A percentile compares a stretch with the other conserved stretches of the same genome.
These are phyloP conservation scores for Medicago lupulina DNA, from an alignment of 306 rosid genomes.

Conservation along the genomic window DNA sequence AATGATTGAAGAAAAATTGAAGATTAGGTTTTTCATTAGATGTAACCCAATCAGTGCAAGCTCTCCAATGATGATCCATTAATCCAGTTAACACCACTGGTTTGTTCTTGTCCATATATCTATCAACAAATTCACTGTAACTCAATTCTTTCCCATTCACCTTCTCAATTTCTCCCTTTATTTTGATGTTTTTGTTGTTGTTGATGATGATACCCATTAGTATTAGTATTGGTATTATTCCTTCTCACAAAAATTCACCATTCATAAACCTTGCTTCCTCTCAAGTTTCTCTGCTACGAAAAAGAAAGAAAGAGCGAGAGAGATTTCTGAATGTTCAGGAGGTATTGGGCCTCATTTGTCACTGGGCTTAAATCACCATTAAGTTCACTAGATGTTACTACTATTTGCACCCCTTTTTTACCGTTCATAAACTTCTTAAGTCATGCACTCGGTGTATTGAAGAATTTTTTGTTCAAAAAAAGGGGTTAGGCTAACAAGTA, in stretches of 20 bases:
- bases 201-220: constrained; percentile 45
- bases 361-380: not conserved
- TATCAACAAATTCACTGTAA: constrained; percentile 69
- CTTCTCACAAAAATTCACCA: constrained; percentile 2
- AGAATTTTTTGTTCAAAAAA: too few species aligned
- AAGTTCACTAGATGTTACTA: not conserved
- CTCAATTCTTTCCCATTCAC: constrained; percentile 72
- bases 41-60: constrained; percentile 78
- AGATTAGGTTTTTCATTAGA: constrained; percentile 63
- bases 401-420: not conserved
- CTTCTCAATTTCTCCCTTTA: constrained; percentile 69
- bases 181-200: constrained; percentile 33
- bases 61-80: constrained; percentile 74
- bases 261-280: constrained; percentile 33
- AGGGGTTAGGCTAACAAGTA: too few species aligned
- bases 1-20: constrained; percentile 66
- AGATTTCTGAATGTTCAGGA: not conserved
- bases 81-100: constrained; percentile 83
- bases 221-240: not conserved
- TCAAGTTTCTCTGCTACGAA: not conserved
- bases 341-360: not conserved
- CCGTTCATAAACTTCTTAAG: too few species aligned
- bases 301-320: not conserved
- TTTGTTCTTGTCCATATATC: constrained; percentile 70
- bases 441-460: too few species aligned